These are phyloP conservation scores for Zopfia rhizophila DNA, from an alignment of 2,329 filamentous ascomycete species.

Conservation along the genomic window DNA sequence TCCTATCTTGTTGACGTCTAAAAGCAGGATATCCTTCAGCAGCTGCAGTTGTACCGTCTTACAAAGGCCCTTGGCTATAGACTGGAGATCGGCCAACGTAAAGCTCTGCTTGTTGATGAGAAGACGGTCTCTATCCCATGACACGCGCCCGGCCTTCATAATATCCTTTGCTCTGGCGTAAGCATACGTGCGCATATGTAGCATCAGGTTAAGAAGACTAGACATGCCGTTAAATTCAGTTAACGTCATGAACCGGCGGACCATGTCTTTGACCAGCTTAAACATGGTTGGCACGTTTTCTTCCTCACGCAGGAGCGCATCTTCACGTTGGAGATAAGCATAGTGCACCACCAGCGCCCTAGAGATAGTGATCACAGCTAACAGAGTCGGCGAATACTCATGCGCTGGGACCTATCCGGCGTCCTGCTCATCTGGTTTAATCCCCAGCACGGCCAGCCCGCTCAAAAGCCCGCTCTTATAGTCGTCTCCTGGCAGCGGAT, in stretches of 20 bases:
- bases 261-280: constrained; percentile 8
- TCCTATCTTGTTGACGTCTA: constrained; percentile 5
- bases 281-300: not conserved
- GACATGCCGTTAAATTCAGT: constrained; percentile 2
- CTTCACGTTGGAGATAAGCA: not conserved
- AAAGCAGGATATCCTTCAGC: constrained; percentile 6
- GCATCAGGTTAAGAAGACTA: constrained; percentile 7
- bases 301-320: not conserved
- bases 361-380: constrained; percentile 5
- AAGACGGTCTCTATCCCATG: constrained; percentile 4
- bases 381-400: constrained; percentile 4
- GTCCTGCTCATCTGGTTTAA: too few species aligned
- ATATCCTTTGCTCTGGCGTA: not conserved
- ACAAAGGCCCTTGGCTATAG: constrained; percentile 5
- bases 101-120: constrained; percentile 5
- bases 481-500: too few species aligned
- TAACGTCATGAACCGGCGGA: constrained; percentile 5
- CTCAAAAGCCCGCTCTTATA: too few species aligned
- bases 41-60: constrained; percentile 10
- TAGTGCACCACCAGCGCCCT: constrained; percentile 1
- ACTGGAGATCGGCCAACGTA: constrained; percentile 1
- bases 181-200: constrained; percentile 4
- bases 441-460: too few species aligned
- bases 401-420: too few species aligned
- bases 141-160: constrained; percentile 1